These are phyloP conservation scores for Rhizoclosmatium globosum DNA, from an alignment of 192 early-diverging fungal species.

Conservation along the genomic window DNA sequence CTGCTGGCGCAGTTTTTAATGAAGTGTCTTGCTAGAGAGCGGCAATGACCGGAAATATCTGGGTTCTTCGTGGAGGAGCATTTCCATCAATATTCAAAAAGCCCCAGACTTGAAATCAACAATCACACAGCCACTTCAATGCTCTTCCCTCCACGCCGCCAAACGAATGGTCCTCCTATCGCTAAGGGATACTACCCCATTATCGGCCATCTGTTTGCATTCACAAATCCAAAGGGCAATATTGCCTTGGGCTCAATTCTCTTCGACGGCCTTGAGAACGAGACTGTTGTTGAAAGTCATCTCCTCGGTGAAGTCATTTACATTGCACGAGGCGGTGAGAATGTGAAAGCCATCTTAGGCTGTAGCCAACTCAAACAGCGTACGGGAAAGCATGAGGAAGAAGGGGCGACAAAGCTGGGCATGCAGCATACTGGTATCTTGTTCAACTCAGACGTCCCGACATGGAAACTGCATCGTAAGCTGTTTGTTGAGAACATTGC, in stretches of 20 bases:
- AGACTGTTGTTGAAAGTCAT: not conserved
- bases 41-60: too few species aligned
- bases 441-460: not conserved
- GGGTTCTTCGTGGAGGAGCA: too few species aligned
- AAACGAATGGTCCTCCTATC: not conserved
- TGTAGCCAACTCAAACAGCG: not conserved
- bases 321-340: not conserved
- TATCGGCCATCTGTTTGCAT: not conserved
- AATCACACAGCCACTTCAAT: too few species aligned
- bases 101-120: too few species aligned
- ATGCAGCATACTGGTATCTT: not conserved
- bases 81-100: too few species aligned
- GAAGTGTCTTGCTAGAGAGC: too few species aligned
- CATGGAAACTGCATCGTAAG: not conserved
- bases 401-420: not conserved
- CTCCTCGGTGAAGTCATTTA: not conserved
- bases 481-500: constrained; percentile 7
- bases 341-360: not conserved
- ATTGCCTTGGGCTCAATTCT: not conserved
- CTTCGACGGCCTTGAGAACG: constrained; percentile 7
- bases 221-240: not conserved
- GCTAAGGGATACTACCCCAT: not conserved
- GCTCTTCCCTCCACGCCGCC: not conserved
- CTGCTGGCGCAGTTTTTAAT: too few species aligned
- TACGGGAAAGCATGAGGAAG: not conserved